Evolutionary conservation across 2,329 filamentous ascomycete genomes (phyloP), one percentile per base, ranked within the genome.

Genomic region (Sarocladiaceae sp.): DNA sequence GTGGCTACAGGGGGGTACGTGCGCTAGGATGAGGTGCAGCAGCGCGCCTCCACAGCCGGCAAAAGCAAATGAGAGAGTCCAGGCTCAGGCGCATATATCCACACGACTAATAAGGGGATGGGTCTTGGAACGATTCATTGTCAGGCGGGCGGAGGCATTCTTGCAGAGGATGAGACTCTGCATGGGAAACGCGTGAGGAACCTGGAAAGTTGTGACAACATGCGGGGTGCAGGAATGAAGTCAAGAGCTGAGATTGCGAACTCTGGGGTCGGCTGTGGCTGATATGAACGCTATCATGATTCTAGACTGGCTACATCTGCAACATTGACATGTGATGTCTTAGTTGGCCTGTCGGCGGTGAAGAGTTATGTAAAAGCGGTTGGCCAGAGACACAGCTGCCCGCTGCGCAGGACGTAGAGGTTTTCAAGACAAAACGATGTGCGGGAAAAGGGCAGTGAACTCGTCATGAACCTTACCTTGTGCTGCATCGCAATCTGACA

Each of bases 211-310:
- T 11, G 37, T 18, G 37, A 41, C 19, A 41, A 41, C 37, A 41
- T 41, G 37, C 37, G 37, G 37, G 37, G 37, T 41, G 37, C 37
- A 27, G 37, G 37, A 41, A 41, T 41, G 37, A n/a, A 27, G 19
- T 29, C 23, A 10, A 29, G 19, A 29, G n/a, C 19, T 4, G 24
- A 41, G 10, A 41, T 41, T 29, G 12, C 23, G 23, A 11, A 35
- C 15, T 35, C 33, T 20, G 33, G 33, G 33, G 33, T 35, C 13
- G 33, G 33, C 33, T 6, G 16, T 35, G 19, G 33, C 33, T 19
- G 33, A 35, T 19, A 35, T 19, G 16, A 10, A 19, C 9, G 10
- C 16, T 15, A 35, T 19, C 15, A 29, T 29, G 26, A n/a, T n/a
- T n/a, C n/a, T n/a, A n/a, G n/a, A n/a, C n/a, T n/a, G n/a, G n/a